These are phyloP conservation scores for Plenodomus lindquistii DNA, from an alignment of 2,329 filamentous ascomycete species.

Conservation along the genomic window DNA sequence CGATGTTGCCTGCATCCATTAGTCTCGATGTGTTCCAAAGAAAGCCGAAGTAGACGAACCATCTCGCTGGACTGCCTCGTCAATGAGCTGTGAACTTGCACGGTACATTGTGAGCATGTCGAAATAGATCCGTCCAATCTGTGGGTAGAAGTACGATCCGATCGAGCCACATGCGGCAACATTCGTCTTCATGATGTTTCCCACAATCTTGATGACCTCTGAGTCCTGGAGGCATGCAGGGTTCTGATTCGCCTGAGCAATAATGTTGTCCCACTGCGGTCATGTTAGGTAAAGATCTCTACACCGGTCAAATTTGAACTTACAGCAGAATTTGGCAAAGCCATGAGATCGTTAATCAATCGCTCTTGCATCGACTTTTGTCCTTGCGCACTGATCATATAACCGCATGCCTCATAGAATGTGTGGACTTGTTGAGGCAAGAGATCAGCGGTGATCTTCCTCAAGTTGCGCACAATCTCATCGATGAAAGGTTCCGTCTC, in stretches of 20 bases:
- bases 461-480: conserved; percentile 94
- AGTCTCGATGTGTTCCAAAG: conserved; percentile 23
- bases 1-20: conserved; percentile 71
- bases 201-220: conserved; percentile 97
- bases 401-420: conserved; percentile 97
- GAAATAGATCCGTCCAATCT: conserved; percentile 95
- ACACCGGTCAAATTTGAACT: conserved; percentile 13
- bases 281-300: conserved; percentile 14
- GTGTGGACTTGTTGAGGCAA: conserved; percentile 97
- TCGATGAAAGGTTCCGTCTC: conserved; percentile 97
- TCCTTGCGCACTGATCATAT: conserved; percentile 98
- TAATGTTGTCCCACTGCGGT: conserved; percentile 83
- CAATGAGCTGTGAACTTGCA: conserved; percentile 94
- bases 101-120: conserved; percentile 99
- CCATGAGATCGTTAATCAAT: conserved; percentile 89
- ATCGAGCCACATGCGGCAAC: conserved; percentile 98
- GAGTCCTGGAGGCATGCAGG: conserved; percentile 85
- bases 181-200: conserved; percentile 99
- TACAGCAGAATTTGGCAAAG: conserved; percentile 80
- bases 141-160: conserved; percentile 95
- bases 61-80: conserved; percentile 83
- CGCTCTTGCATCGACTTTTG: conserved; percentile 94
- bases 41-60: conserved; percentile 56
- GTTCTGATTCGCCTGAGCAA: conserved; percentile 81
- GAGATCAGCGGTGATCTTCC: conserved; percentile 93